Conservation (phyloP, 2,329 filamentous ascomycete species). For the Alternaria consortialis region DNA sequence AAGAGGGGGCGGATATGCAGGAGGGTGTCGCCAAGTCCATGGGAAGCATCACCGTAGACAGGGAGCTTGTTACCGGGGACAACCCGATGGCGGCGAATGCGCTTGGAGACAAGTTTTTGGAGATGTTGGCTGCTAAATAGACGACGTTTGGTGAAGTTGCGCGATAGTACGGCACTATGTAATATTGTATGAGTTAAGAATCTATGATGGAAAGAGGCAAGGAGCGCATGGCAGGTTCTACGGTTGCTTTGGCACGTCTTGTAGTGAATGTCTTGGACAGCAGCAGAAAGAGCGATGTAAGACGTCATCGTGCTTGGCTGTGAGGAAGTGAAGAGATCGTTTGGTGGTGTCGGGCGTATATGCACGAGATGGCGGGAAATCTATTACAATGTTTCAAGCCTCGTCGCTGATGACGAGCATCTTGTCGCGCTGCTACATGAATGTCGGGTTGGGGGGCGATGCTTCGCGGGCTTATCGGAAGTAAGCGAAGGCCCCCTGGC, state of each 20-base stretch:
- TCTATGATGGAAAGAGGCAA: background rate
- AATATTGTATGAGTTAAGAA: background rate
- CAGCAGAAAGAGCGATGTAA: background rate
- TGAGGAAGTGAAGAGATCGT: too few relatives aligned
- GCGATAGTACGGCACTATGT: background rate
- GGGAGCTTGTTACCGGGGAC: conserved; percentile 50
- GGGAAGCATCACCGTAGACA: conserved; percentile 55
- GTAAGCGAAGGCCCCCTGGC: background rate
- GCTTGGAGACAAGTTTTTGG: conserved; percentile 45
- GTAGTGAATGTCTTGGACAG: background rate
- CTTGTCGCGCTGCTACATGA: too few relatives aligned
- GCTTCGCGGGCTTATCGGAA: background rate
- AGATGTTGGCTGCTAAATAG: conserved; percentile 38
- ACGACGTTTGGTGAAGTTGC: fast-evolving
- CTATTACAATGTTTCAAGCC: background rate
- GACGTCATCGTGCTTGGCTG: background rate
- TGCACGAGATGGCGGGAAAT: background rate
- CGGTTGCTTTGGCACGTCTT: too few relatives aligned
- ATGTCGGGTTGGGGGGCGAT: background rate
- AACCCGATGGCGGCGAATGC: conserved; percentile 47
- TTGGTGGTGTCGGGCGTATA: too few relatives aligned
- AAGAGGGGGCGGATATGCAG: conserved; percentile 57
- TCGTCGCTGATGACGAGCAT: too few relatives aligned
- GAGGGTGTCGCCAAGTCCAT: conserved; percentile 52
- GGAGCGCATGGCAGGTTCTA: background rate